Conservation (phyloP, 352 stramenopile genomes). For the Pythium graminicola region DNA sequence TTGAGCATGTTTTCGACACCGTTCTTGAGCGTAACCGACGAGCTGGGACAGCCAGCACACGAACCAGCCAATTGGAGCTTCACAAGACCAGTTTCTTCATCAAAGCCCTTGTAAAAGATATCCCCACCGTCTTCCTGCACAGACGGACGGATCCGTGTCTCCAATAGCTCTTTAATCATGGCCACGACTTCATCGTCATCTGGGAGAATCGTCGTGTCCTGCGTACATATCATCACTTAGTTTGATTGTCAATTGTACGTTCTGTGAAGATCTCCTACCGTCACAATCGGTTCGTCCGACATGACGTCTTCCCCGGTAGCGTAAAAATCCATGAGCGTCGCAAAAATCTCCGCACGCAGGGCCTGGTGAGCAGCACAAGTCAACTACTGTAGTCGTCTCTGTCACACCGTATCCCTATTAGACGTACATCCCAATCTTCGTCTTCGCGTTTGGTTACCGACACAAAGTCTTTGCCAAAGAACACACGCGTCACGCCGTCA, state of each 20-base stretch:
- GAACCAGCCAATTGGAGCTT: conserved; percentile 90
- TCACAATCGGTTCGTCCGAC: conserved; percentile 79
- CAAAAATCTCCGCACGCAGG: conserved; percentile 91
- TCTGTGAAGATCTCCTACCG: conserved; percentile 26
- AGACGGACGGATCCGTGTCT: conserved; percentile 96
- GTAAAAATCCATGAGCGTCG: conserved; percentile 98
- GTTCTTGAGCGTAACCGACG: conserved; percentile 97
- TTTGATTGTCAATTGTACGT: neutral
- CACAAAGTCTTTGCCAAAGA: conserved; percentile 98
- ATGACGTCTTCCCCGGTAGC: conserved; percentile 84
- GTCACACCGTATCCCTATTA: no score
- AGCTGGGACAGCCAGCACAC: conserved; percentile 97
- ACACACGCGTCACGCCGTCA: conserved; percentile 94
- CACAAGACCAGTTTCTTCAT: conserved; percentile 92
- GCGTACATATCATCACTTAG: neutral
- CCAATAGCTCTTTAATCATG: conserved; percentile 99
- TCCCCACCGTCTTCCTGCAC: conserved; percentile 99
- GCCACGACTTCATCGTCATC: conserved; percentile 97
- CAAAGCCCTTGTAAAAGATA: conserved; percentile 97
- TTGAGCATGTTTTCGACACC: conserved; percentile 99
- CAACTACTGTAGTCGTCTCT: neutral
- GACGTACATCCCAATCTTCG: conserved; percentile 89
- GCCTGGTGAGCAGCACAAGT: conserved; percentile 30
- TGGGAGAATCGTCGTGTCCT: conserved; percentile 93
- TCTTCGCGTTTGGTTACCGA: conserved; percentile 96